Evolutionary conservation across 1,139 yeast species (phyloP).

Genomic region (Sugiyamaella paludigena): DNA sequence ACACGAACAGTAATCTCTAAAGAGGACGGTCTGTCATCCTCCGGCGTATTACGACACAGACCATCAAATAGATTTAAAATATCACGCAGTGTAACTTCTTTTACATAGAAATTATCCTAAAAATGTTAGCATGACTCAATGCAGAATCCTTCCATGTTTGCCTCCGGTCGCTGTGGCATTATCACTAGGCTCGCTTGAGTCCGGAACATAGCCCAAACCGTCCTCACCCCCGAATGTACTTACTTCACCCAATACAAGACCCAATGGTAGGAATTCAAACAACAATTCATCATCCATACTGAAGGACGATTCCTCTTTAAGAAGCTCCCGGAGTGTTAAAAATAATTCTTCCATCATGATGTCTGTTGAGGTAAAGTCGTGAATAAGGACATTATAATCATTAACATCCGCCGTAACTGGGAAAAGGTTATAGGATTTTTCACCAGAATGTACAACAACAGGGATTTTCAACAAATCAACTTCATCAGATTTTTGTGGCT

Average conservation of each 20-base stretch:
- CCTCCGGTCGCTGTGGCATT: constrained; percentile 1
- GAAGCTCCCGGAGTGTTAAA: constrained; percentile 19
- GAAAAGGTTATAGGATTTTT: constrained; percentile 8
- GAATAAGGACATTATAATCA: constrained; percentile 6
- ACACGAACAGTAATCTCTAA: constrained; percentile 18
- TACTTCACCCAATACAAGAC: constrained; percentile 27
- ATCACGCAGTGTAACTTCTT: constrained; percentile 27
- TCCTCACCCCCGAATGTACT: neutral
- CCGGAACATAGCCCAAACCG: neutral
- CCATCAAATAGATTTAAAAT: constrained; percentile 23
- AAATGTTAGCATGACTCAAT: constrained; percentile 12
- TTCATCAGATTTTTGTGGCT: neutral
- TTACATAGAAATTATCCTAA: constrained; percentile 28
- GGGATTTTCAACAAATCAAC: constrained; percentile 2
- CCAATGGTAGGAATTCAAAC: constrained; percentile 24
- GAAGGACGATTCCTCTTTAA: constrained; percentile 15
- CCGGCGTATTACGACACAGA: constrained; percentile 19
- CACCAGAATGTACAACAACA: constrained; percentile 6
- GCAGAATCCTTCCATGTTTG: too few relatives aligned
- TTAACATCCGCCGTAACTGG: neutral
- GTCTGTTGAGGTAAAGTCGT: constrained; percentile 8
- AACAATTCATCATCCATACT: constrained; percentile 25
- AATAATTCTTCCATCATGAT: constrained; percentile 23
- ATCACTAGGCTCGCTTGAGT: too few relatives aligned
- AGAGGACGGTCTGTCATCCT: constrained; percentile 15